These are phyloP conservation scores for Pleurotus tuoliensis DNA, from an alignment of 768 basidiomycete species.

Conservation along the genomic window DNA sequence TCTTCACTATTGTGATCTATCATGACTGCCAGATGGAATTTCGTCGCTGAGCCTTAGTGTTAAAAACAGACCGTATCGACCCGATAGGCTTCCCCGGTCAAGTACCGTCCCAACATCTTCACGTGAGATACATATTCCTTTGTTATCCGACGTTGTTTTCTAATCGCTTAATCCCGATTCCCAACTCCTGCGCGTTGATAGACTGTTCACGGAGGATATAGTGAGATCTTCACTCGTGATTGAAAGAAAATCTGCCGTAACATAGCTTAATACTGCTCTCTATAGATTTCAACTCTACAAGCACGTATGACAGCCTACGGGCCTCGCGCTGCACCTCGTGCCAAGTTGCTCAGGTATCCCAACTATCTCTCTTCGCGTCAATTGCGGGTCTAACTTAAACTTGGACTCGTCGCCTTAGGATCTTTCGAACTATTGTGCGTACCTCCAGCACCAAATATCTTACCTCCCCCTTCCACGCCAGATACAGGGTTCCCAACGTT, in stretches of 20 bases:
- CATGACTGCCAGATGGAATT: too few relatives aligned
- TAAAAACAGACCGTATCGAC: conserved; percentile 29
- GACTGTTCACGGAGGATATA: conserved; percentile 36
- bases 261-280: not conserved
- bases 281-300: conserved; percentile 30
- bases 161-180: too few relatives aligned
- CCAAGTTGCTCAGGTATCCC: conserved; percentile 26
- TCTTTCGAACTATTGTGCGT: conserved; percentile 34
- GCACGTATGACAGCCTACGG: conserved; percentile 29
- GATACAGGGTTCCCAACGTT: conserved; percentile 36
- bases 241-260: not conserved
- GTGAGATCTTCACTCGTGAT: conserved; percentile 16
- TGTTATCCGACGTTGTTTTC: too few relatives aligned
- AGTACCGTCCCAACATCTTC: conserved; percentile 35
- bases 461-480: not conserved
- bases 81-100: conserved; percentile 31
- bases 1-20: not conserved
- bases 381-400: not conserved
- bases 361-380: not conserved
- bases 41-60: too few relatives aligned
- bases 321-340: conserved; percentile 36
- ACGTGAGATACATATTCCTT: conserved; percentile 22
- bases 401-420: conserved; percentile 20
- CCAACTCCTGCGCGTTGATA: conserved; percentile 8
- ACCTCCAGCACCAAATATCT: not conserved